phyloP scores from a whole-genome alignment of 768 basidiomycete genomes.

The Rhodotorula paludigena region DNA sequence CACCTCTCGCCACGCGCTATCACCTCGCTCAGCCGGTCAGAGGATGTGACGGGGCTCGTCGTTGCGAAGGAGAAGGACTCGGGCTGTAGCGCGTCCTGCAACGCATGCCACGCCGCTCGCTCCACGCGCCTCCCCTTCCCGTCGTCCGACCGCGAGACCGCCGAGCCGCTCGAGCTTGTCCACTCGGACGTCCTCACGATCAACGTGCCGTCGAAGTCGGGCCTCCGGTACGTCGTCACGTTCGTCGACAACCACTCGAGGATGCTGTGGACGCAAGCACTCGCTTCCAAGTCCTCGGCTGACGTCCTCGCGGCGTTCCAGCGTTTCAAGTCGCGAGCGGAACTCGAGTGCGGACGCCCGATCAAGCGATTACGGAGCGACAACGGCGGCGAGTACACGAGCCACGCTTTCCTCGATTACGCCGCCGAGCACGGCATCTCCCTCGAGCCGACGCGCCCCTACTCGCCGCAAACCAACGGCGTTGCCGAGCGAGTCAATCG shows the following conservation, averaged over 20 bases:
- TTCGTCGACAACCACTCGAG: no score
- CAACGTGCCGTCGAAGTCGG: no score
- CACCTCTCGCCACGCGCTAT: background rate
- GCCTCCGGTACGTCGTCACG: no score
- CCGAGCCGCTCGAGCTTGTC: background rate
- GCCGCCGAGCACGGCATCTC: background rate
- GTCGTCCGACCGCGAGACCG: no score
- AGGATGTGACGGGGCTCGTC: no score
- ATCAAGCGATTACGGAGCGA: background rate
- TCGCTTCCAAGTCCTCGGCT: no score
- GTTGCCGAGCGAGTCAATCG: no score
- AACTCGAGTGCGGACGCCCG: background rate
- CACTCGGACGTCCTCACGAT: background rate
- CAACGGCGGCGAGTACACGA: background rate
- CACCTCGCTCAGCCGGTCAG: background rate
- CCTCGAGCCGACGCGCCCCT: background rate
- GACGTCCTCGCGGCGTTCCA: no score
- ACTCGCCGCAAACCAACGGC: no score
- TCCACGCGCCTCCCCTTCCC: no score
- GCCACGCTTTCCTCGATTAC: background rate
- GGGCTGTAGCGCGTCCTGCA: background rate
- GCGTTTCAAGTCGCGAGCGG: background rate
- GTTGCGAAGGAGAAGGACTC: background rate
- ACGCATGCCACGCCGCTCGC: background rate
- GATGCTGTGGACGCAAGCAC: no score